Conservation (phyloP, 768 basidiomycete genomes). For the Lactarius quietus region DNA sequence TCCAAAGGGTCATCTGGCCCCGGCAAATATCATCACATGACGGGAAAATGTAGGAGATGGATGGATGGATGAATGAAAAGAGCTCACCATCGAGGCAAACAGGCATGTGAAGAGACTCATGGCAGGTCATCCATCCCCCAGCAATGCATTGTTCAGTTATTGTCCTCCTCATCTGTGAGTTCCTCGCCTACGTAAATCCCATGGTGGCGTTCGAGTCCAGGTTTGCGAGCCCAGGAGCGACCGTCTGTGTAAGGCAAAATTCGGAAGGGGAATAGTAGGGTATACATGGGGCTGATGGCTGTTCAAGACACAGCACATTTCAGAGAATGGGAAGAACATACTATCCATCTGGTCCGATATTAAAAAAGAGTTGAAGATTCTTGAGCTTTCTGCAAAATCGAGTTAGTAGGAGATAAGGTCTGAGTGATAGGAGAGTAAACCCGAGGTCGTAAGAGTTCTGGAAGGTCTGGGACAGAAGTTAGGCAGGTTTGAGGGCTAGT, state of each 20-base stretch:
- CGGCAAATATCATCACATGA: constrained; percentile 65
- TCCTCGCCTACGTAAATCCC: constrained; percentile 77
- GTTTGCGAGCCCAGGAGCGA: constrained; percentile 66
- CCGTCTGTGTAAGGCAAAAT: constrained; percentile 85
- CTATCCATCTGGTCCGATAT: constrained; percentile 77
- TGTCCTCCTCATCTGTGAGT: constrained; percentile 74
- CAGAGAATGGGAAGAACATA: constrained; percentile 41
- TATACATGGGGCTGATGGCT: constrained; percentile 59
- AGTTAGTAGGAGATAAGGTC: neutral
- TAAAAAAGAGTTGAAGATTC: constrained; percentile 86
- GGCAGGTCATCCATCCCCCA: neutral
- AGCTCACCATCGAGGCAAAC: neutral
- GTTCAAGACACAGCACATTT: neutral
- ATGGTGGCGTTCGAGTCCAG: constrained; percentile 57
- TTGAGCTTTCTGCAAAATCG: constrained; percentile 41
- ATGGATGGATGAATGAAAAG: constrained; percentile 1
- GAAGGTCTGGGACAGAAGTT: constrained; percentile 50
- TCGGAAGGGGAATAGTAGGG: constrained; percentile 79
- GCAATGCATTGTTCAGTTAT: constrained; percentile 33
- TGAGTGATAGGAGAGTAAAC: constrained; percentile 36
- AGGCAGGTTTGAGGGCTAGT: neutral
- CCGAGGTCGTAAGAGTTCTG: constrained; percentile 92
- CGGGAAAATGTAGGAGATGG: constrained; percentile 9
- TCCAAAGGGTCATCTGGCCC: constrained; percentile 82
- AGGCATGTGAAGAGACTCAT: neutral